Percentiles rank a stretch among this genome's conserved stretches.
phyloP scores from a whole-genome alignment of 306 rosid species.

The Rubus parviflorus region DNA sequence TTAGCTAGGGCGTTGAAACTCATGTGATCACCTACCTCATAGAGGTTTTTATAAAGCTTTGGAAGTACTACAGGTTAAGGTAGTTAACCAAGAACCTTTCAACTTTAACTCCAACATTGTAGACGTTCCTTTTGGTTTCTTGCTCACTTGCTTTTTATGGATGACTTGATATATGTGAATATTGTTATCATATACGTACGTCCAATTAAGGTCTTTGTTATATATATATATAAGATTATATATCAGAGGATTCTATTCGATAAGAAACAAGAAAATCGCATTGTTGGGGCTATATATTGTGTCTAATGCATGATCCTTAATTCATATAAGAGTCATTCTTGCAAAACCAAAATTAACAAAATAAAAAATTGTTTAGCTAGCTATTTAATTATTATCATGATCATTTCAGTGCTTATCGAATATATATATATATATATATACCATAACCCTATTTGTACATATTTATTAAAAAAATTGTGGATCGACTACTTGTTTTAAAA shows the following conservation, averaged over 20 bases:
- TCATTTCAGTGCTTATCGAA: not conserved
- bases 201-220: not conserved
- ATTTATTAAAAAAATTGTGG: too few species aligned
- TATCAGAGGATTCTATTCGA: too few species aligned
- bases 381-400: not conserved
- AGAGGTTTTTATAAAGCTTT: not conserved
- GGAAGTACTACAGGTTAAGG: not conserved
- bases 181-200: not conserved
- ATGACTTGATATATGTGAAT: not conserved
- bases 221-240: too few species aligned
- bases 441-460: too few species aligned
- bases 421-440: too few species aligned
- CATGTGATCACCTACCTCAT: not conserved
- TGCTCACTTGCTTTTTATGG: not conserved
- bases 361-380: not conserved
- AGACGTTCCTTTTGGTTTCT: slow-evolving; percentile 1
- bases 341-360: not conserved
- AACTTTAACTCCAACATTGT: not conserved
- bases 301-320: not conserved
- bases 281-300: not conserved
- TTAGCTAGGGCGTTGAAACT: slow-evolving; percentile 1
- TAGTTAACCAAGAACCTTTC: not conserved
- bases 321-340: not conserved
- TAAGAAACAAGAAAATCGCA: not conserved
- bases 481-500: too few species aligned